These are phyloP conservation scores for Corniculantispora saksenae DNA, from an alignment of 2,329 filamentous ascomycete species.

Conservation along the genomic window DNA sequence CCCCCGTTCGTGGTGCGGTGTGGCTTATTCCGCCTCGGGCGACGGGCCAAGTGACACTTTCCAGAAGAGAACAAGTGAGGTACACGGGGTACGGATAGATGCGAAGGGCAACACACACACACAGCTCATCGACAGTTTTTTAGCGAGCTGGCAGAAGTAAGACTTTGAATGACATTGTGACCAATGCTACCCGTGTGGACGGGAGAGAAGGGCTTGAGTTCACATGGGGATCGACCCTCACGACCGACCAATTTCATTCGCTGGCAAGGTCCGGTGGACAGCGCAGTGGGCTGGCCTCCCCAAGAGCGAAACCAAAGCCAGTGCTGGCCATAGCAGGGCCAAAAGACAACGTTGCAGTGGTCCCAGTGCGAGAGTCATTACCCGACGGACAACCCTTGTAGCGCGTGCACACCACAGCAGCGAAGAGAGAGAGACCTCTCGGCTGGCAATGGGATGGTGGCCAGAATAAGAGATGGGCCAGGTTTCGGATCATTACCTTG, in stretches of 20 bases:
- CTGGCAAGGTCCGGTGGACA: background rate
- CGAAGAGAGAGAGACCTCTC: no score
- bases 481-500: no score
- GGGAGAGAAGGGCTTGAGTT: background rate
- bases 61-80: background rate
- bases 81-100: no score
- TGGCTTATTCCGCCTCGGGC: background rate
- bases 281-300: background rate
- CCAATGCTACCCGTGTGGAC: background rate
- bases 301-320: background rate
- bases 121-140: no score
- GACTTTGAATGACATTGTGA: background rate
- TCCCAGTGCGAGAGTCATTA: background rate
- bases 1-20: background rate
- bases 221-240: background rate
- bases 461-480: no score
- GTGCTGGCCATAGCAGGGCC: background rate
- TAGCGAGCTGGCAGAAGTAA: no score
- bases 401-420: background rate
- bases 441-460: no score
- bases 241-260: background rate
- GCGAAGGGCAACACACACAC: no score
- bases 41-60: no score
- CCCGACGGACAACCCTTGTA: background rate
- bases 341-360: slow-evolving; percentile 6